Conservation (phyloP, 73 alveolate genomes). For the Breviolum minutum region DNA sequence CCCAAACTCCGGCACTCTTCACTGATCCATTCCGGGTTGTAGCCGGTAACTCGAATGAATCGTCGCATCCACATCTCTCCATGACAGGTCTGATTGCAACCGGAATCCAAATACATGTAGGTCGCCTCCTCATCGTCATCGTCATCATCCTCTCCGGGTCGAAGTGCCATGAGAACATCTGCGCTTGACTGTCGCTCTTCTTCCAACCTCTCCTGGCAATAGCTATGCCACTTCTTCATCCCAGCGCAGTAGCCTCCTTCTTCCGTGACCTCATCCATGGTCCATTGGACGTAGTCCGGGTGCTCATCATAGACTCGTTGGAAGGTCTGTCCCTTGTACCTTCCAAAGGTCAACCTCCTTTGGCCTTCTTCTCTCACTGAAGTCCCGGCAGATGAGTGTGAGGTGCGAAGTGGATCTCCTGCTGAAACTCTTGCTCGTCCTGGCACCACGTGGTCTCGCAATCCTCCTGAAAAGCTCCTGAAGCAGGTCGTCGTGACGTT, state of each 20-base stretch:
- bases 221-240: not conserved
- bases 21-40: not conserved
- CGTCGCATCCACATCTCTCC: not conserved
- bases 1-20: not conserved
- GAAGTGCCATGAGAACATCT: not conserved
- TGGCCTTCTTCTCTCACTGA: too few relatives aligned
- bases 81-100: slow-evolving; percentile 15
- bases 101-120: not conserved
- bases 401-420: too few relatives aligned
- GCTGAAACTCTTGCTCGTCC: too few relatives aligned
- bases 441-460: too few relatives aligned
- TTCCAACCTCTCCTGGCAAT: not conserved
- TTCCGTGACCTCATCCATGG: not conserved
- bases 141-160: not conserved
- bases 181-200: not conserved
- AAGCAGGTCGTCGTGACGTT: not conserved
- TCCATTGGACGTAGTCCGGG: not conserved
- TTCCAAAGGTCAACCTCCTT: not conserved
- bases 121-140: not conserved
- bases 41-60: not conserved
- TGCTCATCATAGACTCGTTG: not conserved
- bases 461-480: not conserved
- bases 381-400: too few relatives aligned
- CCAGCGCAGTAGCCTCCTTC: not conserved
- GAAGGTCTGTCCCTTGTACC: not conserved